phyloP scores from a whole-genome alignment of 2,329 filamentous ascomycete species.

The Cytospora mali region DNA sequence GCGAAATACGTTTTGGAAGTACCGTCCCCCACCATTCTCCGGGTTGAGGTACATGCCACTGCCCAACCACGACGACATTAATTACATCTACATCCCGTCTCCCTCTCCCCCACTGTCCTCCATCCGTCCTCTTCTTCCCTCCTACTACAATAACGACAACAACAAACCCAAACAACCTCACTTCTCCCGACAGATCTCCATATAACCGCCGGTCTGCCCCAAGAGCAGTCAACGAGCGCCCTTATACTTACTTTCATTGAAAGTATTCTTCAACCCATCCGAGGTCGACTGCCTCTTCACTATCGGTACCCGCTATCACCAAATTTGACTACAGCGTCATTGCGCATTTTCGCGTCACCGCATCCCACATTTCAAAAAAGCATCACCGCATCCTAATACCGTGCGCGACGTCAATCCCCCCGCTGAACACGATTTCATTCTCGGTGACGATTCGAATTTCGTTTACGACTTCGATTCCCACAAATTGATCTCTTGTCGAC shows the following conservation, averaged over 20 bases:
- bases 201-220: conserved; percentile 6
- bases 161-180: conserved; percentile 12
- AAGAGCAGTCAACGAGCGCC: conserved; percentile 2
- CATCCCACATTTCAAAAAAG: conserved; percentile 1
- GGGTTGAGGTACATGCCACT: conserved; percentile 21
- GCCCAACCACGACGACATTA: conserved; percentile 28
- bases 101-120: conserved; percentile 25
- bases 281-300: not conserved
- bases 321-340: conserved; percentile 9
- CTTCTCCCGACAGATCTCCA: not conserved
- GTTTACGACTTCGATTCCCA: conserved; percentile 2
- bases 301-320: conserved; percentile 3
- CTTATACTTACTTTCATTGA: conserved; percentile 1
- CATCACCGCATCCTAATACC: not conserved
- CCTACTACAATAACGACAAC: conserved; percentile 22
- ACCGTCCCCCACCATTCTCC: conserved; percentile 30
- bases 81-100: conserved; percentile 35
- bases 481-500: conserved; percentile 20
- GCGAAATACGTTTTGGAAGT: conserved; percentile 17
- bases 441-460: conserved; percentile 25
- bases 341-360: conserved; percentile 8
- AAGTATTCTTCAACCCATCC: conserved; percentile 2
- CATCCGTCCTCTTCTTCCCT: conserved; percentile 21
- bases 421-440: not conserved
- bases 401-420: not conserved